Evolutionary conservation across 192 early-diverging fungal species (phyloP), one percentile per base, ranked within the genome.

Genomic region (Coemansia sp.): DNA sequence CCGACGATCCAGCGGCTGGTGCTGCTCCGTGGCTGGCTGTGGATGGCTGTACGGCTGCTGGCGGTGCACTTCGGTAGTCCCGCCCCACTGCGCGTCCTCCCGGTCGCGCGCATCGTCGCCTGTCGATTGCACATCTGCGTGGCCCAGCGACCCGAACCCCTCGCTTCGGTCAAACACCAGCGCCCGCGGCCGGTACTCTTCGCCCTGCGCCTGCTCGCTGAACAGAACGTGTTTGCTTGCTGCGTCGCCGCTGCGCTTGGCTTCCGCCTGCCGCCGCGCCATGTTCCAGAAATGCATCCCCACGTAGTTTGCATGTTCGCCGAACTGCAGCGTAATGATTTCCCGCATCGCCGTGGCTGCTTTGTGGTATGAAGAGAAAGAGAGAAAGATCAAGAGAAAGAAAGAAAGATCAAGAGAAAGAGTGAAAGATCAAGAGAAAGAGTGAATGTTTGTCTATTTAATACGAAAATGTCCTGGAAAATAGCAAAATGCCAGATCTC

Each of bases 271-370:
- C 48, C 61, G 68, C 9, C 58, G 62, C 57, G 64, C 62, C 18
- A 91, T 81, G 75, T 97, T 98, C 94, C 95, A 98, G 68, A 88
- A 94, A 79, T 98, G 95, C 18, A 93, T 88, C 12, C 93, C 95
- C 4, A 93, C 91, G 76, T 88, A 95, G 75, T 95, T 95, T 45
- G 95, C 87, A 49, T 81, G 75, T 26, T 92, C 89, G 34, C 97
- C 97, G 72, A 96, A 85, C 81, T 97, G 95, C 23, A 98, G 71
- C 8, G 96, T 96, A n/a, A 98, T 69, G 30, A 98, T 91, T 69
- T 96, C 95, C 60, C 88, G 85, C 92, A 93, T 93, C 18, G 34
- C 62, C 15, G 2, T 20, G 44, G 1, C 18, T 33, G 24, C 6
- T 2, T 36, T 43, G 26, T 53, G 30, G 3, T 30, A 2, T 30